Base-by-base conservation (phyloP, 2,329 filamentous ascomycete species). In the Drechslera avenae region DNA sequence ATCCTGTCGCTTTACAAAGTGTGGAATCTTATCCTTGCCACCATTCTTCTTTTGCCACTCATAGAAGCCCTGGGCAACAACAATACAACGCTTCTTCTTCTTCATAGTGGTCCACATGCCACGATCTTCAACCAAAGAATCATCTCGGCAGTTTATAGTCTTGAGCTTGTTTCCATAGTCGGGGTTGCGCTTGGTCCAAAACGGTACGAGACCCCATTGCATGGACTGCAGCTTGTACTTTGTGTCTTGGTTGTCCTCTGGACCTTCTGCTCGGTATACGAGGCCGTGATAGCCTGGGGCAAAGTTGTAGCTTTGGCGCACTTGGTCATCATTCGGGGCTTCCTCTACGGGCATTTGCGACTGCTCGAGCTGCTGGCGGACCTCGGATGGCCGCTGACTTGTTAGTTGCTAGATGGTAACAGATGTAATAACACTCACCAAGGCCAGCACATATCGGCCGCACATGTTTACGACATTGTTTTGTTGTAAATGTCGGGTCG, bases 91-190 rank as follows among this genome's bases (percentile, higher is more conserved):
- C 75, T 97, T 96, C 61, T 83, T 84, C 54, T 86, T 85, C 76
- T 97, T 97, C 89, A 97, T 95, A 1, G 83, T 85, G 34, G 84
- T 88, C 94, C 94, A 97, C 86, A 97, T 89, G 9, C 92, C 91
- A 4, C 86, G 83, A 7, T 87, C 81, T 8, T 87, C 83, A 5
- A 84, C 79, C 16, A 97, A 78, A 1, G 90, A 94, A 73, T 97
- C 93, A 67, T 93, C 90, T 3, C 93, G 86, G 71, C 93, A 97
- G 75, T 99, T 97, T 73, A 97, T 97, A 0, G 91, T 96, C 67
- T 88, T 90, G 79, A 96, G 81, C 72, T 91, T 80, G 1, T 86
- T 85, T 19, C 83, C 81, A 65, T 94, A 93, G 66, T 91, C 86
- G 0, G 91, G 90, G 44, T 86, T 86, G 10, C 87, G 82, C 76